Evolutionary conservation across 352 stramenopile genomes (phyloP), one percentile per base, ranked within the genome.

Genomic region (Phytopythium delawarense): DNA sequence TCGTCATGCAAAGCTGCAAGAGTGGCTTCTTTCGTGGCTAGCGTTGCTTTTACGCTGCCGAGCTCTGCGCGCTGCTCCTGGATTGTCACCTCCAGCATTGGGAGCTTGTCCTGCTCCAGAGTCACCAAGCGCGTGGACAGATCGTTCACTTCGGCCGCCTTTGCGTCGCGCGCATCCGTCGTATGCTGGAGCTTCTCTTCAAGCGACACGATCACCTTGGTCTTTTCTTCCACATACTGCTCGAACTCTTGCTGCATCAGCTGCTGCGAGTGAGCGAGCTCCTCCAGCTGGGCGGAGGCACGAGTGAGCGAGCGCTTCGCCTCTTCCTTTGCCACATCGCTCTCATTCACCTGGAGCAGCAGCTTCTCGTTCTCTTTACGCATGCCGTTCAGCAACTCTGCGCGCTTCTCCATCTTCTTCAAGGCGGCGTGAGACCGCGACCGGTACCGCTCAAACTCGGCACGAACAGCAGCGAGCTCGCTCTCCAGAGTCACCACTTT

Each of bases 391-490:
- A 94, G 69, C 20, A 94, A 59, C 59, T 92, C 82, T 12, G 83
- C 77, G 30, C 85, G 78, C 59, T 89, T 92, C 63, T 94, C 85
- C 40, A 92, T 75, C 61, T 92, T 92, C 65, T 92, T 92, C 4
- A 94, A 57, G 2, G 85, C 85, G 2, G 85, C 74, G 50, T 89
- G 83, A 11, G 81, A 90, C 16, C 79, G 71, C 39, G 71, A 66
- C 49, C 84, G 79, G 44, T 94, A 94, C 48, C 72, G 66, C 57
- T 91, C 81, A 56, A 89, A 94, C 25, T 91, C 79, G 15, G 32
- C 62, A 53, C 74, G 73, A 0, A 85, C 45, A 9, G 71, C 67
- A 7, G 58, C 39, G 6, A 92, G 61, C 40, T 82, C 64, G 34
- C 73, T 71, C 34, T 71, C 55, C 16, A 85, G 28, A 23, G 64